phyloP scores from a whole-genome alignment of 208 protist genomes.

The Leishmania major region DNA sequence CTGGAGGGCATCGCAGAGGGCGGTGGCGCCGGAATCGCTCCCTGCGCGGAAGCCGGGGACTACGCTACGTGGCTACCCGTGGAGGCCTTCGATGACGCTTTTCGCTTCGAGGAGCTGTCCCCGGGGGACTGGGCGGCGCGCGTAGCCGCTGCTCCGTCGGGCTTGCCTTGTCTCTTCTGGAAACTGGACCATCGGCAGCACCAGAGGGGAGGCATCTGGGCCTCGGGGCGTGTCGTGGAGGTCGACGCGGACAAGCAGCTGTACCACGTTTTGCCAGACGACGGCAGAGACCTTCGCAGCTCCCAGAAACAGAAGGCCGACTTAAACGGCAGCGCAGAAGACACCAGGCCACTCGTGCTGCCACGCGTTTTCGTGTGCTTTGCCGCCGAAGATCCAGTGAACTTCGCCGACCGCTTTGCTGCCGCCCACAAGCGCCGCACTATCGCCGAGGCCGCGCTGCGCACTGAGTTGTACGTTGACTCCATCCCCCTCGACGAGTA shows the following conservation, averaged over 20 bases:
- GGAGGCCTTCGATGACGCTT: conserved; percentile 91
- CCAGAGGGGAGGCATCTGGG: conserved; percentile 20
- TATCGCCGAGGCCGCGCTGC: conserved; percentile 78
- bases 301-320: not conserved
- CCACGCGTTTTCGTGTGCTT: conserved; percentile 93
- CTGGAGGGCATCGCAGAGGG: conserved; percentile 3
- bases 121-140: conserved; percentile 68
- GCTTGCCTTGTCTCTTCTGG: conserved; percentile 53
- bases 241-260: conserved; percentile 20
- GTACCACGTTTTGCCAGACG: conserved; percentile 21
- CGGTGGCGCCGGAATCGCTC: not conserved
- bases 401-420: conserved; percentile 91
- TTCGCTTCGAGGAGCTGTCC: conserved; percentile 82
- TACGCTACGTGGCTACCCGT: conserved; percentile 89
- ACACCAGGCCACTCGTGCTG: conserved; percentile 19
- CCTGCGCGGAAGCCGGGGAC: conserved; percentile 7
- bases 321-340: not conserved
- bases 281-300: not conserved
- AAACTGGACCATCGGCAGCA: conserved; percentile 32
- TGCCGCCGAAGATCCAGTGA: conserved; percentile 88
- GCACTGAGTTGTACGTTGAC: conserved; percentile 93
- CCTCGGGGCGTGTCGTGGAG: conserved; percentile 23
- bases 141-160: conserved; percentile 22
- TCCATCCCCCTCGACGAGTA: conserved; percentile 95
- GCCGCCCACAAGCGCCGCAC: conserved; percentile 75